Percentiles rank a stretch among this genome's conserved stretches.
Evolutionary conservation across 2,329 filamentous ascomycete species (phyloP).

Genomic region (Emmonsia crescens): DNA sequence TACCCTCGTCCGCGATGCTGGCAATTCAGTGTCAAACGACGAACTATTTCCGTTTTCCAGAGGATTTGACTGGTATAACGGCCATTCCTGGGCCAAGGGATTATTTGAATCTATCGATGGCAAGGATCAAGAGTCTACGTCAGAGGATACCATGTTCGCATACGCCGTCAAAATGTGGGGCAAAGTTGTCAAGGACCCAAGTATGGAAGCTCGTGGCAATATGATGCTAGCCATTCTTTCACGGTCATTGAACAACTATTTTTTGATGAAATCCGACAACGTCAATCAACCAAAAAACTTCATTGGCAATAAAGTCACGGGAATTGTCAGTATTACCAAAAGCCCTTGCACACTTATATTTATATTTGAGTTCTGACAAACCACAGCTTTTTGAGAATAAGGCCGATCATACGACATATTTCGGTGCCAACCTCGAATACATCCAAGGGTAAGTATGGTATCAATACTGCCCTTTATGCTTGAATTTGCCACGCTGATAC

Average conservation of each 20-base stretch:
- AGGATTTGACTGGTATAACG: constrained; percentile 87
- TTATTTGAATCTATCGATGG: constrained; percentile 44
- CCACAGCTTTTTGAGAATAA: constrained; percentile 78
- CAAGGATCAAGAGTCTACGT: constrained; percentile 63
- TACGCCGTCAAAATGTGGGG: constrained; percentile 96
- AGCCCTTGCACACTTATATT: not conserved
- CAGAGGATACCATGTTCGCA: constrained; percentile 77
- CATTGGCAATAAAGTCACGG: constrained; percentile 62
- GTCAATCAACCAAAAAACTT: constrained; percentile 63
- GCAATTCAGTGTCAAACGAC: constrained; percentile 64
- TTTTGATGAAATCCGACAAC: constrained; percentile 65
- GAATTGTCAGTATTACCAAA: constrained; percentile 35
- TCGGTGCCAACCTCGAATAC: constrained; percentile 61
- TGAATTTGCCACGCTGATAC: constrained; percentile 6
- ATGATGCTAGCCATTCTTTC: constrained; percentile 72
- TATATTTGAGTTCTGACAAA: not conserved
- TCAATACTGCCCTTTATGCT: not conserved
- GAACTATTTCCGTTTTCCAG: constrained; percentile 70
- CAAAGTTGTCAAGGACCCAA: constrained; percentile 57
- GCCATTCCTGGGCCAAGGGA: constrained; percentile 78
- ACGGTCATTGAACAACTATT: constrained; percentile 67
- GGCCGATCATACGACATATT: constrained; percentile 84
- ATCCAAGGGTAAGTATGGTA: constrained; percentile 44
- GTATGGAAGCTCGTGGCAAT: constrained; percentile 73
- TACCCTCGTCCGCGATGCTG: constrained; percentile 68